Evolutionary conservation across 257 asterid species (phyloP), one percentile per base, ranked within the genome.

Genomic region (Plantago ovata): DNA sequence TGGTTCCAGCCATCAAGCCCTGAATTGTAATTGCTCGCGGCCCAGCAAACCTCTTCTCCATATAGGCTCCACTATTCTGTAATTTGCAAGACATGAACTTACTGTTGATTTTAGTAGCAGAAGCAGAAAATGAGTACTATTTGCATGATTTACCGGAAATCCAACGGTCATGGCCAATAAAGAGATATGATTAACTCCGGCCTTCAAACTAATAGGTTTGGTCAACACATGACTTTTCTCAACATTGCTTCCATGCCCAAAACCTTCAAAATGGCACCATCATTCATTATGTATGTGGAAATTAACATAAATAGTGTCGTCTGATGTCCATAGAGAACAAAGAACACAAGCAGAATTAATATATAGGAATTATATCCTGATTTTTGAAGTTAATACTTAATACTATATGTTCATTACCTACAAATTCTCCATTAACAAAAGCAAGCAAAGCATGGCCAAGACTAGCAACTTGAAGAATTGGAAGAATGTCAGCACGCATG

Each of bases 41-140:
- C 45, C 99, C 99, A 1, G 97, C 97, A 68, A 77, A 89, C 63
- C 99, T 78, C 77, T 41, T 93, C 73, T 93, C 99, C 99, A 93
- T 93, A 65, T 66, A 86, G 13, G 96, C 99, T 58, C 99, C 99
- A 47, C 97, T 89, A 61, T 93, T 93, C 98, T 92, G 45, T 18
- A 74, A 19, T 14, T 58, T 38, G 3, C 33, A 10, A 1, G 43
- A 65, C 7, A 56, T 8, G 16, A 22, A 62, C 13, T n/a, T 21
- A 2, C 23, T n/a, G n/a, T n/a, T n/a, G n/a, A n/a, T n/a, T n/a
- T n/a, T n/a, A n/a, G n/a, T n/a, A n/a, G n/a, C n/a, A n/a, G n/a
- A n/a, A n/a, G n/a, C n/a, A n/a, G n/a, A n/a, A n/a, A n/a, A n/a
- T n/a, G n/a, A n/a, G n/a, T n/a, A n/a, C n/a, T n/a, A n/a, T n/a